These are phyloP conservation scores for Pseudozyma hubeiensis DNA, from an alignment of 1,284 basidiomycete species.

Conservation along the genomic window DNA sequence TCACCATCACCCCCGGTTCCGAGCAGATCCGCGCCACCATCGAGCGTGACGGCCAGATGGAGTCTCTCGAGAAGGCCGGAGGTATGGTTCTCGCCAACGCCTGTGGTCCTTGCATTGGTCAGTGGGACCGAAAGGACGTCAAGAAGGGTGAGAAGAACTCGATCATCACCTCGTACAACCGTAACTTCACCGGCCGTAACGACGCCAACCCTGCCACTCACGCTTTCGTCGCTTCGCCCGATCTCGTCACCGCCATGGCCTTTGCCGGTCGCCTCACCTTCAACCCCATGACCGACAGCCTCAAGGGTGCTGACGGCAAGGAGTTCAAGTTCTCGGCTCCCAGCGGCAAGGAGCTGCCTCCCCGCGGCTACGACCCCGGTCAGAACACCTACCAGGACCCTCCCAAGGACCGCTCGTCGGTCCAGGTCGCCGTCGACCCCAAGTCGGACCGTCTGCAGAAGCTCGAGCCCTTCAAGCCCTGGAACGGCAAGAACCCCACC, in stretches of 20 bases:
- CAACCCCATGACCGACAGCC: slow-evolving; percentile 93
- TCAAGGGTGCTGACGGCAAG: slow-evolving; percentile 92
- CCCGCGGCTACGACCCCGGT: slow-evolving; percentile 93
- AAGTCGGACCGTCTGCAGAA: slow-evolving; percentile 94
- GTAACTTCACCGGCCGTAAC: slow-evolving; percentile 99
- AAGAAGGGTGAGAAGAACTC: slow-evolving; percentile 96
- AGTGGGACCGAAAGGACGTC: slow-evolving; percentile 97
- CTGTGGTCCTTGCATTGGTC: slow-evolving; percentile 98
- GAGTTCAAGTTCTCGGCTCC: slow-evolving; percentile 96
- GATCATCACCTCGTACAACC: slow-evolving; percentile 97
- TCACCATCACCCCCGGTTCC: slow-evolving; percentile 97
- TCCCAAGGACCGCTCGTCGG: slow-evolving; percentile 83
- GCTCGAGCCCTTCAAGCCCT: slow-evolving; percentile 87
- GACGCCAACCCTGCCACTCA: slow-evolving; percentile 99
- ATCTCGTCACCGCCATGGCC: slow-evolving; percentile 95
- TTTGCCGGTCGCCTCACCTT: slow-evolving; percentile 94
- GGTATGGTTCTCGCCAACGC: slow-evolving; percentile 97
- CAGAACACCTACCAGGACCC: slow-evolving; percentile 97
- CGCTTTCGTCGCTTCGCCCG: slow-evolving; percentile 97
- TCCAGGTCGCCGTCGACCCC: slow-evolving; percentile 88
- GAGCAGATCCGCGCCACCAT: slow-evolving; percentile 99
- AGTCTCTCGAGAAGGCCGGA: slow-evolving; percentile 85
- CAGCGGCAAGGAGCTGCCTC: slow-evolving; percentile 89
- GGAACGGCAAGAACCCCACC: slow-evolving; percentile 91
- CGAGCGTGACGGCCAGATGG: slow-evolving; percentile 92